phyloP scores from a whole-genome alignment of 306 rosid species.

The Pterocarpus santalinus region DNA sequence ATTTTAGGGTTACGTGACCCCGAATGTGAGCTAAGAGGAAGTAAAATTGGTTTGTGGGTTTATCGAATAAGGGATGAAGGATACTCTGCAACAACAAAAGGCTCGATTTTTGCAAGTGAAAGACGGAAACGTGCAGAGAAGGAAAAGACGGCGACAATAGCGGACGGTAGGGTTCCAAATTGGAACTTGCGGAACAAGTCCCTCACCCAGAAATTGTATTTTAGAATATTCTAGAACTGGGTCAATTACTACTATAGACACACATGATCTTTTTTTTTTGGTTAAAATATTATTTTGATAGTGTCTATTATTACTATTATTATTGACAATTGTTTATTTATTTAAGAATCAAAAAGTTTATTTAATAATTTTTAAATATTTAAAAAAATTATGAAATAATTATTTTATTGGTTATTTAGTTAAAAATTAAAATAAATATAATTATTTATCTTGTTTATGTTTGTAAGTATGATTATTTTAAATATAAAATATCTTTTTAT shows the following conservation, averaged over 20 bases:
- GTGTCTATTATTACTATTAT: too few relatives aligned
- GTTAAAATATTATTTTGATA: too few relatives aligned
- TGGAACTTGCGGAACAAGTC: background rate
- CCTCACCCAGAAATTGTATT: background rate
- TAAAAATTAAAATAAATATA: too few relatives aligned
- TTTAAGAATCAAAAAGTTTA: too few relatives aligned
- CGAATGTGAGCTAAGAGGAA: background rate
- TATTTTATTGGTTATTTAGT: too few relatives aligned
- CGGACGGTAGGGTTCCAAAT: constrained; percentile 44
- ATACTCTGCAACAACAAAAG: background rate
- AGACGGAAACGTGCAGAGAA: background rate
- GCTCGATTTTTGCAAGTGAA: background rate
- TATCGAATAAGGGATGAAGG: background rate
- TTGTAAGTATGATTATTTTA: too few relatives aligned
- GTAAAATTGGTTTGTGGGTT: background rate
- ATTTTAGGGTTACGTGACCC: background rate
- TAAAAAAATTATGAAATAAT: too few relatives aligned
- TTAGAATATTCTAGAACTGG: background rate
- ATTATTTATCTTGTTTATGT: too few relatives aligned
- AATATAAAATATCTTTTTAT: too few relatives aligned
- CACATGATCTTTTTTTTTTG: background rate
- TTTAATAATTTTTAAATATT: too few relatives aligned
- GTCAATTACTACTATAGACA: background rate
- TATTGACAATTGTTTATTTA: too few relatives aligned
- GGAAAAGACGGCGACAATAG: constrained; percentile 19